Percentiles rank a stretch among this genome's conserved stretches.
Conservation (phyloP, 2,329 filamentous ascomycete species). For the Ustilaginoidea virens region DNA sequence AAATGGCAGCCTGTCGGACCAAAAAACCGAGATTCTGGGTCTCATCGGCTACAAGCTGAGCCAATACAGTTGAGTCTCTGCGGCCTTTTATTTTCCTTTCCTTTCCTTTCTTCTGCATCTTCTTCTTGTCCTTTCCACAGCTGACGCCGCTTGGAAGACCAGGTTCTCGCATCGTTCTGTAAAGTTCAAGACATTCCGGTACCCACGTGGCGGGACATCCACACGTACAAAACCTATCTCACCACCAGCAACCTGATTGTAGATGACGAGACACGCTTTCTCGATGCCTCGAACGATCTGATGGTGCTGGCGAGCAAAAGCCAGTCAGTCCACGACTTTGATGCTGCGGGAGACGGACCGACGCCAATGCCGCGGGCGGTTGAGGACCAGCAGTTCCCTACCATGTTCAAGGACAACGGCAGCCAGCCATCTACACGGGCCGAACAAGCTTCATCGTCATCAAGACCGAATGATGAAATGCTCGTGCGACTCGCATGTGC, state of each 20-base stretch:
- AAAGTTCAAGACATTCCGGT: constrained; percentile 31
- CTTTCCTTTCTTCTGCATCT: background rate
- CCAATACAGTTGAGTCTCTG: constrained; percentile 45
- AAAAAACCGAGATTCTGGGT: constrained; percentile 43
- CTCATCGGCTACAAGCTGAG: constrained; percentile 49
- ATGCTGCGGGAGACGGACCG: constrained; percentile 8
- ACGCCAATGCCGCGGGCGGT: constrained; percentile 10
- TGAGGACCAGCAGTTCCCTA: constrained; percentile 3
- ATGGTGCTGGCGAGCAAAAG: constrained; percentile 19
- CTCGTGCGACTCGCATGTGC: constrained; percentile 2
- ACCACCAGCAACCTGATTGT: constrained; percentile 37
- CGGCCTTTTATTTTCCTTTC: background rate
- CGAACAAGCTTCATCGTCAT: background rate
- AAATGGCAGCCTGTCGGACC: constrained; percentile 41
- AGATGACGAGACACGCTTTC: constrained; percentile 43
- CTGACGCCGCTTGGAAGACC: constrained; percentile 24
- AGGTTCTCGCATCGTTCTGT: constrained; percentile 43
- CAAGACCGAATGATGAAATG: no score
- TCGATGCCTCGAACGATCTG: constrained; percentile 39
- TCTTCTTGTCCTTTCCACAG: constrained; percentile 1
- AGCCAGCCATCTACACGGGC: constrained; percentile 2
- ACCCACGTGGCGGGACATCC: constrained; percentile 32
- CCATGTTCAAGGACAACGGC: constrained; percentile 4
- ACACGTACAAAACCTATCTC: constrained; percentile 37
- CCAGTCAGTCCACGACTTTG: constrained; percentile 3